Conservation (phyloP, 1,284 basidiomycete genomes). For the Rhodotorula sp. region DNA sequence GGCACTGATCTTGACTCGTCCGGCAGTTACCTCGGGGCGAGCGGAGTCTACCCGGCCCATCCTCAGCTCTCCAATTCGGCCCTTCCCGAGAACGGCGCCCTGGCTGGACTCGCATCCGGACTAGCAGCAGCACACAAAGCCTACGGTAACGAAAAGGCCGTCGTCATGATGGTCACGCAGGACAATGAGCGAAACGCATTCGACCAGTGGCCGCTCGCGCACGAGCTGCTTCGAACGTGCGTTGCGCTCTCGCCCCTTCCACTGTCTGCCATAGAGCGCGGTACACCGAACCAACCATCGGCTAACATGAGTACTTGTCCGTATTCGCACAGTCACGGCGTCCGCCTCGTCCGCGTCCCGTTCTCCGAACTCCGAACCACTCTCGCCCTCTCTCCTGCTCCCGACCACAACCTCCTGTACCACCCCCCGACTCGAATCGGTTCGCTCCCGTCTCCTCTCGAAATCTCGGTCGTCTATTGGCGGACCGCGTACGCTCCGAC, state of each 20-base stretch:
- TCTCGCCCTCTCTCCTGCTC: constrained; percentile 10
- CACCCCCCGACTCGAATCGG: constrained; percentile 8
- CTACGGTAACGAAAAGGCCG: constrained; percentile 66
- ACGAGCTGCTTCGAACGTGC: constrained; percentile 72
- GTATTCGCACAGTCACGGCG: constrained; percentile 60
- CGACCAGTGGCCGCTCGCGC: constrained; percentile 87
- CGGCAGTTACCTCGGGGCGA: constrained; percentile 58
- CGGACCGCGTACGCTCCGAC: constrained; percentile 81
- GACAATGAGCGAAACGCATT: constrained; percentile 91
- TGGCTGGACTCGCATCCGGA: constrained; percentile 68
- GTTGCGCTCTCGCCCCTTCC: constrained; percentile 26
- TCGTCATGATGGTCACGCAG: constrained; percentile 85
- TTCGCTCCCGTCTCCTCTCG: constrained; percentile 48
- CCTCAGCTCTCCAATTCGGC: constrained; percentile 55
- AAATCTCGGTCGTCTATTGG: constrained; percentile 83
- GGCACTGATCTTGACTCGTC: constrained; percentile 50
- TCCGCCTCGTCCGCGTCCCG: constrained; percentile 71
- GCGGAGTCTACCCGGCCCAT: constrained; percentile 64
- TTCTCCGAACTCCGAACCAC: constrained; percentile 52
- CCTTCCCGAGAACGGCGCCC: constrained; percentile 73
- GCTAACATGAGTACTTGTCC: neutral
- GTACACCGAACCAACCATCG: neutral
- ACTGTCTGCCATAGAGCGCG: too few relatives aligned
- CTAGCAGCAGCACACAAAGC: constrained; percentile 75
- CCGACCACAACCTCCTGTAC: constrained; percentile 9